Evolutionary conservation across 139 green algal genomes (phyloP).

Genomic region (Pseudopediastrum boryanum): DNA sequence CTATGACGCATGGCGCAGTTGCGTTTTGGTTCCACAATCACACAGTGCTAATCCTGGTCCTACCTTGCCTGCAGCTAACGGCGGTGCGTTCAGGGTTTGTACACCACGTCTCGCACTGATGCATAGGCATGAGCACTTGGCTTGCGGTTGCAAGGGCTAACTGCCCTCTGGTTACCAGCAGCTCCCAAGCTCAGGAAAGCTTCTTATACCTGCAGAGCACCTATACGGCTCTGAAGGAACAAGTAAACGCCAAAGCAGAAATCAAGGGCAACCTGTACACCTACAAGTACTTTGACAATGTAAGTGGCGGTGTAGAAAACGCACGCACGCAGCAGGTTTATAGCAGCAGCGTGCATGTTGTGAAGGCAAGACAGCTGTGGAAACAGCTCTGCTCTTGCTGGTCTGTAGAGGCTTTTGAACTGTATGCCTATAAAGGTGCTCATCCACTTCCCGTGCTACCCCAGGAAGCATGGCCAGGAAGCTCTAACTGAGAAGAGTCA

Average conservation of each 20-base stretch:
- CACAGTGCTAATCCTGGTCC: background rate
- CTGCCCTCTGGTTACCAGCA: background rate
- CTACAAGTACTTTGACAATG: conserved; percentile 65
- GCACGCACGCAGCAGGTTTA: background rate
- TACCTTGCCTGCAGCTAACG: background rate
- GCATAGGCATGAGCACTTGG: no score
- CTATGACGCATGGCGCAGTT: no score
- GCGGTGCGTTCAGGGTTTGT: background rate
- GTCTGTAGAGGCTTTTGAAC: no score
- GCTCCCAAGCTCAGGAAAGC: background rate
- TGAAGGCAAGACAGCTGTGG: no score
- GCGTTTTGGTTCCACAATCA: background rate
- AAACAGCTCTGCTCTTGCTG: background rate
- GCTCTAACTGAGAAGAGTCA: no score
- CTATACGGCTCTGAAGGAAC: conserved; percentile 47
- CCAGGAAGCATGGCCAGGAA: no score
- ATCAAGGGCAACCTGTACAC: conserved; percentile 61
- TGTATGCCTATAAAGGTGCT: no score
- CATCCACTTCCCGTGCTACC: no score
- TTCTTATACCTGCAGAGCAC: conserved; percentile 40
- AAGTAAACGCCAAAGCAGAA: conserved; percentile 50
- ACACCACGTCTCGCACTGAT: background rate
- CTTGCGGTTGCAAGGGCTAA: no score
- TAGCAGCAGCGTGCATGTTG: conserved; percentile 15
- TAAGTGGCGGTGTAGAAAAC: conserved; percentile 19